Conservation (phyloP, 495 filamentous ascomycete species). For the Penicillium salamii region DNA sequence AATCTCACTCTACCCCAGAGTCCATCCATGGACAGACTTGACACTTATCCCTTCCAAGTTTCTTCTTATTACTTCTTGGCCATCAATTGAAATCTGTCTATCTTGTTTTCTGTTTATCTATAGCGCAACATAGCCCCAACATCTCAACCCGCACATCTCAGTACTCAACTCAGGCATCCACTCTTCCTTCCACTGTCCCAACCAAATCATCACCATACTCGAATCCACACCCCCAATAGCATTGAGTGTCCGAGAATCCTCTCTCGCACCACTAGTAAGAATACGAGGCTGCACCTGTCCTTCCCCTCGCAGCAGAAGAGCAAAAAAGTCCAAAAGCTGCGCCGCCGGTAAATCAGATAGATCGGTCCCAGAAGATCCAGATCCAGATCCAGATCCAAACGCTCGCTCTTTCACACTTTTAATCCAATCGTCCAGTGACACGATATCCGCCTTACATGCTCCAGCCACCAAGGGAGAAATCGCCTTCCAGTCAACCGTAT, state of each 20-base stretch:
- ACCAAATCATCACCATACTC: conserved; percentile 11
- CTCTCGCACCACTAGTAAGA: not conserved
- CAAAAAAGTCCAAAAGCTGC: conserved; percentile 26
- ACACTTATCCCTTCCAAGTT: too few species aligned
- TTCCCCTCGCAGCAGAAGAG: conserved; percentile 3
- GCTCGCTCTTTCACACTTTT: conserved; percentile 6
- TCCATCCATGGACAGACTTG: too few species aligned
- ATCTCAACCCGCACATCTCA: not conserved
- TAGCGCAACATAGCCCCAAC: too few species aligned
- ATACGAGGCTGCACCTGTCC: not conserved
- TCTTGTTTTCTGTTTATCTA: too few species aligned
- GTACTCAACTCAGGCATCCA: not conserved
- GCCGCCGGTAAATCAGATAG: conserved; percentile 20
- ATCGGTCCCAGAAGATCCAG: conserved; percentile 8
- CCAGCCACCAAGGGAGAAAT: conserved; percentile 10
- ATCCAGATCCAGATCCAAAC: conserved; percentile 6
- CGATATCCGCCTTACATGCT: conserved; percentile 3
- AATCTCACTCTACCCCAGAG: too few species aligned
- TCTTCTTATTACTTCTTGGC: too few species aligned
- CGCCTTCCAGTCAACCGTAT: conserved; percentile 11
- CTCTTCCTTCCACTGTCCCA: conserved; percentile 9
- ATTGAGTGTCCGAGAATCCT: not conserved
- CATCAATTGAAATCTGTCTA: too few species aligned
- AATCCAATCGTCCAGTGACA: conserved; percentile 20
- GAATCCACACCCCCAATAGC: conserved; percentile 1